Percentiles rank a stretch among this genome's conserved stretches.
phyloP scores from a whole-genome alignment of 208 protist genomes.

The Leishmania tropica region DNA sequence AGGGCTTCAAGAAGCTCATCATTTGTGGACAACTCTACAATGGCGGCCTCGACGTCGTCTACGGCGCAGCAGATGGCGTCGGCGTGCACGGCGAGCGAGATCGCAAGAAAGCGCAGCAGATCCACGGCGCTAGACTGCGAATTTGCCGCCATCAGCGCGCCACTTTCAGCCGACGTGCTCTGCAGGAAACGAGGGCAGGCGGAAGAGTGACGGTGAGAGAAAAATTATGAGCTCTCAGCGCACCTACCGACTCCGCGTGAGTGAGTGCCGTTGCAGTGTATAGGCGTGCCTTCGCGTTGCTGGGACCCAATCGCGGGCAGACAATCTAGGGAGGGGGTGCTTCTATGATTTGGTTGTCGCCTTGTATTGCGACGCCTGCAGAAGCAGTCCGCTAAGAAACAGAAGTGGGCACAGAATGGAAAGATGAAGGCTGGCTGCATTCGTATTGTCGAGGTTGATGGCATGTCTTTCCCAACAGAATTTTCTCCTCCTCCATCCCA shows the following conservation, averaged over 20 bases:
- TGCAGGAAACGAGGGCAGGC: background rate
- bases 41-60: slow-evolving; percentile 48
- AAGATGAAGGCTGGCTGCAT: background rate
- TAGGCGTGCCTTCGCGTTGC: background rate
- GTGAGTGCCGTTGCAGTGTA: background rate
- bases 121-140: slow-evolving; percentile 39
- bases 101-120: slow-evolving; percentile 57
- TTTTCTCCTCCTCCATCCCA: too few species aligned
- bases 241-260: background rate
- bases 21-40: slow-evolving; percentile 59
- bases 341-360: background rate
- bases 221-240: background rate
- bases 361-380: background rate
- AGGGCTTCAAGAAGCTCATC: slow-evolving; percentile 48
- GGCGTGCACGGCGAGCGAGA: slow-evolving; percentile 75
- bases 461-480: background rate
- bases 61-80: slow-evolving; percentile 69
- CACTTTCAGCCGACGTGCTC: too few species aligned
- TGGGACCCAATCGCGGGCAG: background rate
- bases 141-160: background rate
- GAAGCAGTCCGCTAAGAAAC: background rate
- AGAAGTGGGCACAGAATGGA: background rate
- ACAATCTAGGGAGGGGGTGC: background rate
- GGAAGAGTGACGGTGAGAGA: background rate
- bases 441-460: background rate